Evolutionary conservation across 768 basidiomycete genomes (phyloP).

Genomic region (Collybia nuda): DNA sequence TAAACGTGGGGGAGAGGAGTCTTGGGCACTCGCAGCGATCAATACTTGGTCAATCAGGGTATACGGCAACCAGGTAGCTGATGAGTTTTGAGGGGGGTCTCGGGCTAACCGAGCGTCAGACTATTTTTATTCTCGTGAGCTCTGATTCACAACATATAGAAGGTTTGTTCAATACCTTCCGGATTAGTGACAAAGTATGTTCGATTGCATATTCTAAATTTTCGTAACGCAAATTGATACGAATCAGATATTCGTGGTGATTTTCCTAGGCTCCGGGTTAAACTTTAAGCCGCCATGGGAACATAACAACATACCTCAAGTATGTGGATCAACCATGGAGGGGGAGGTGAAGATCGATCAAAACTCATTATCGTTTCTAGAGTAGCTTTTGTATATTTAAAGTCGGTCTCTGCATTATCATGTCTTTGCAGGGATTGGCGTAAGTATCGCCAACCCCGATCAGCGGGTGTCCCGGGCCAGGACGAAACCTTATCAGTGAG

Average conservation of each 20-base stretch:
- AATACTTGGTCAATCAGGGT: constrained; percentile 83
- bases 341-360: constrained; percentile 62
- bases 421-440: constrained; percentile 77
- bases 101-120: constrained; percentile 53
- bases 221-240: constrained; percentile 76
- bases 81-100: constrained; percentile 52
- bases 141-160: background rate
- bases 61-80: constrained; percentile 79
- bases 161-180: constrained; percentile 48
- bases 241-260: constrained; percentile 84
- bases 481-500: constrained; percentile 76
- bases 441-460: constrained; percentile 88
- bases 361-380: constrained; percentile 75
- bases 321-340: constrained; percentile 80
- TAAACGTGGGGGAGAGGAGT: constrained; percentile 47
- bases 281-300: background rate
- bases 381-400: constrained; percentile 72
- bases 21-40: constrained; percentile 55
- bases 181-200: constrained; percentile 68
- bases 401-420: constrained; percentile 70
- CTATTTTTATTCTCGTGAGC: constrained; percentile 29
- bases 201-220: constrained; percentile 75
- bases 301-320: constrained; percentile 53
- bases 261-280: constrained; percentile 44
- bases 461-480: constrained; percentile 80